Conservation (phyloP, 225 moss, liverwort and hornwort genomes). For the Climacium dendroides region DNA sequence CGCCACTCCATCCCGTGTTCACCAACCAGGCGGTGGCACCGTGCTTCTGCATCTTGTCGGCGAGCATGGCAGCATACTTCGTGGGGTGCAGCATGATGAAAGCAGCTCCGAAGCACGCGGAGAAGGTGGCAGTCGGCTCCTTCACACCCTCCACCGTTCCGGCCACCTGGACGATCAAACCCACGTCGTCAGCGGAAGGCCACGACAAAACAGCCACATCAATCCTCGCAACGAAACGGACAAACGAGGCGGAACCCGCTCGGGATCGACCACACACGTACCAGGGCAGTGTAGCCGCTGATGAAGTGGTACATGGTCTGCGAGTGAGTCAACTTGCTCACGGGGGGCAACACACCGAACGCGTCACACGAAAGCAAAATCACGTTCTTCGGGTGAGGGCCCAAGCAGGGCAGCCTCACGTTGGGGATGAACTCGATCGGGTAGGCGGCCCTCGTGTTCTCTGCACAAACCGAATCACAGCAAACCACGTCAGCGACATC, state of each 20-base stretch:
- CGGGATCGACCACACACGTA: background rate
- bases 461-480: background rate
- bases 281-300: slow-evolving; percentile 97
- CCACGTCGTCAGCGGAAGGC: background rate
- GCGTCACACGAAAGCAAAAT: slow-evolving; percentile 95
- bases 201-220: background rate
- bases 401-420: slow-evolving; percentile 84
- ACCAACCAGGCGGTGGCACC: slow-evolving; percentile 87
- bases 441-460: slow-evolving; percentile 95
- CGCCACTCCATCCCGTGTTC: slow-evolving; percentile 94
- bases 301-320: slow-evolving; percentile 99
- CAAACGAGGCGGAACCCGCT: background rate
- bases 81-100: slow-evolving; percentile 99
- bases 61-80: slow-evolving; percentile 92
- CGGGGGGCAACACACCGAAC: slow-evolving; percentile 94
- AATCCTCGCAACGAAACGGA: background rate
- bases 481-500: background rate
- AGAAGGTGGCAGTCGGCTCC: slow-evolving; percentile 91
- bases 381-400: slow-evolving; percentile 95
- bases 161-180: slow-evolving; percentile 41
- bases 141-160: slow-evolving; percentile 97
- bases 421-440: slow-evolving; percentile 98
- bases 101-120: slow-evolving; percentile 97
- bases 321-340: slow-evolving; percentile 83
- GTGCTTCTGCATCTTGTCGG: slow-evolving; percentile 78